A percentile compares a stretch with the other conserved stretches of the same genome.
Evolutionary conservation across 768 basidiomycete genomes (phyloP).

Genomic region (Lentinula guzmanii): DNA sequence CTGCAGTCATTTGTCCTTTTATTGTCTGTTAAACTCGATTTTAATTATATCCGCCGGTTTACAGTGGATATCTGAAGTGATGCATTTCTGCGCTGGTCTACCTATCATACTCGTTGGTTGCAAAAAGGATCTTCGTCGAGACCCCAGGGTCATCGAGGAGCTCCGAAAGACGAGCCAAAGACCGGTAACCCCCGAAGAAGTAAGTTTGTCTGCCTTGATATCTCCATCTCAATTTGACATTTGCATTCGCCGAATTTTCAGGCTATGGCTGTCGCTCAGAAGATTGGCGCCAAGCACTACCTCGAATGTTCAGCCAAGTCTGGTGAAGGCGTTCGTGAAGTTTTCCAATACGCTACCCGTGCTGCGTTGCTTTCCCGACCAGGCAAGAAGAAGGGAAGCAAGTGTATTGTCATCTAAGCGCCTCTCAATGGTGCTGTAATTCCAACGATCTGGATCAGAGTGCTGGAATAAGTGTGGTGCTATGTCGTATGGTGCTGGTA

Average conservation of each 20-base stretch:
- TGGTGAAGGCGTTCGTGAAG: conserved; percentile 95
- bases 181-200: conserved; percentile 93
- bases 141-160: conserved; percentile 90
- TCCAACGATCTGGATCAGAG: too few species aligned
- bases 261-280: conserved; percentile 93
- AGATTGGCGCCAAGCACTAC: conserved; percentile 96
- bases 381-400: conserved; percentile 35
- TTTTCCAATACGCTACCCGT: conserved; percentile 96
- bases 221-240: not conserved
- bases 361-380: conserved; percentile 72
- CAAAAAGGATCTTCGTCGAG: conserved; percentile 97
- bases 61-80: conserved; percentile 98
- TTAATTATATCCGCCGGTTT: conserved; percentile 5
- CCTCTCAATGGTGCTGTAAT: not conserved
- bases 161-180: conserved; percentile 91
- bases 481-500: not conserved
- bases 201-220: conserved; percentile 21
- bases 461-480: not conserved
- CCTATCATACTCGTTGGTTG: conserved; percentile 98
- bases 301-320: conserved; percentile 96
- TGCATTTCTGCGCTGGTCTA: conserved; percentile 92
- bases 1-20: conserved; percentile 17
- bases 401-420: conserved; percentile 22
- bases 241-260: conserved; percentile 22
- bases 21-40: not conserved